A percentile compares a stretch with the other conserved stretches of the same genome.
Evolutionary conservation across 2,329 filamentous ascomycete genomes (phyloP).

Genomic region (Alternaria solani): DNA sequence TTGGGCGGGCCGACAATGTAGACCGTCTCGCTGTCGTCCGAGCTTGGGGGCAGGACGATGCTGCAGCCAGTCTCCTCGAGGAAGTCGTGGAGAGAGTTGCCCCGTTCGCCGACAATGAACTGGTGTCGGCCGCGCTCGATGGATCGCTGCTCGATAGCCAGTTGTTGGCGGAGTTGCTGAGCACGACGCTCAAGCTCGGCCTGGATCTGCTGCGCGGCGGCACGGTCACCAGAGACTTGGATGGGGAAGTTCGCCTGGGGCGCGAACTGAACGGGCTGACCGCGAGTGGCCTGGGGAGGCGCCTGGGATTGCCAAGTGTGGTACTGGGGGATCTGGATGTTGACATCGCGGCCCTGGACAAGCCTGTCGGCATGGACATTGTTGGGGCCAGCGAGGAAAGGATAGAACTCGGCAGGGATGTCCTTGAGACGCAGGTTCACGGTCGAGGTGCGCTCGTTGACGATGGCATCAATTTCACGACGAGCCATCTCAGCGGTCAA

Average conservation of each 20-base stretch:
- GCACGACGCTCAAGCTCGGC: conserved; percentile 82
- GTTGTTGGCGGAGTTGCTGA: conserved; percentile 75
- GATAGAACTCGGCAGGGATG: conserved; percentile 91
- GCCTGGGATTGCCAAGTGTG: conserved; percentile 75
- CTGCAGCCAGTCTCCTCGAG: conserved; percentile 89
- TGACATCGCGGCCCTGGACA: conserved; percentile 76
- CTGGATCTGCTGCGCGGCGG: conserved; percentile 79
- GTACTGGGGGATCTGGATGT: conserved; percentile 83
- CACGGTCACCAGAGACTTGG: conserved; percentile 83
- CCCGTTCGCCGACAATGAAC: conserved; percentile 89
- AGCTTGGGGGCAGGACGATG: conserved; percentile 78
- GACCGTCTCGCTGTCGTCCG: conserved; percentile 81
- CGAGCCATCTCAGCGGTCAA: conserved; percentile 85
- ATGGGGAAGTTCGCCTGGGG: conserved; percentile 81
- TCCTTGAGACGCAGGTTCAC: conserved; percentile 82
- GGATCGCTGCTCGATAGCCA: conserved; percentile 79
- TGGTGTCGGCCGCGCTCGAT: conserved; percentile 90
- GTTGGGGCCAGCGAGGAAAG: conserved; percentile 86
- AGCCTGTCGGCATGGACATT: conserved; percentile 73
- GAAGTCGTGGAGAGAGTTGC: conserved; percentile 83
- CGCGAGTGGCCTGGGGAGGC: conserved; percentile 69
- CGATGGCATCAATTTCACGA: conserved; percentile 85
- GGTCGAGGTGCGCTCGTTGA: conserved; percentile 82
- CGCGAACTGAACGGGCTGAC: conserved; percentile 73
- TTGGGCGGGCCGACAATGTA: conserved; percentile 83